Evolutionary conservation across 177 flowering plant species (phyloP).

Genomic region (Vitis hybrid): DNA sequence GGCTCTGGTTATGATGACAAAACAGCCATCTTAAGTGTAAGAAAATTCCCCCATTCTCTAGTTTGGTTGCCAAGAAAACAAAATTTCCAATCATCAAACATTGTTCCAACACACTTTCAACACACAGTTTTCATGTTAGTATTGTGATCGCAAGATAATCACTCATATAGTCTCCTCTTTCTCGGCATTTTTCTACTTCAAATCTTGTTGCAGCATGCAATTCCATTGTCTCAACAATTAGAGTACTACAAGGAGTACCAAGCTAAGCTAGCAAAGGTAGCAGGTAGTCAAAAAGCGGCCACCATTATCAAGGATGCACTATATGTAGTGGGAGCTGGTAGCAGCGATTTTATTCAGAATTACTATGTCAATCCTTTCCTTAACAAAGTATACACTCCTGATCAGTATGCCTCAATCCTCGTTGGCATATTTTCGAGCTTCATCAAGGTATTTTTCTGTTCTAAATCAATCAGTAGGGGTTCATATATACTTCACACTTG

Average conservation of each 20-base stretch:
- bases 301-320: constrained; percentile 66
- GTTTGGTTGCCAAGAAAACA: not conserved
- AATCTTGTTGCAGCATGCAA: constrained; percentile 60
- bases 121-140: too few species aligned
- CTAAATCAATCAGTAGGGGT: not conserved
- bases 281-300: constrained; percentile 54
- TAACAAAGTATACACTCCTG: constrained; percentile 66
- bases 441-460: constrained; percentile 50
- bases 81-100: not conserved
- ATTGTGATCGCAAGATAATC: too few species aligned
- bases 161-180: too few species aligned
- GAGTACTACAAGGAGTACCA: constrained; percentile 79
- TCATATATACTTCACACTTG: too few species aligned
- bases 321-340: constrained; percentile 66
- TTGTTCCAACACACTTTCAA: too few species aligned
- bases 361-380: constrained; percentile 78
- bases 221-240: constrained; percentile 69
- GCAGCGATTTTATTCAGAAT: constrained; percentile 79
- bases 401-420: constrained; percentile 59
- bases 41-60: not conserved
- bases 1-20: constrained; percentile 87
- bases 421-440: constrained; percentile 50
- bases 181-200: not conserved
- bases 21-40: constrained; percentile 64
- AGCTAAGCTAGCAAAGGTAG: constrained; percentile 58